These are phyloP conservation scores for Chaetomiaceae sp. DNA, from an alignment of 2,329 filamentous ascomycete genomes.

Conservation along the genomic window DNA sequence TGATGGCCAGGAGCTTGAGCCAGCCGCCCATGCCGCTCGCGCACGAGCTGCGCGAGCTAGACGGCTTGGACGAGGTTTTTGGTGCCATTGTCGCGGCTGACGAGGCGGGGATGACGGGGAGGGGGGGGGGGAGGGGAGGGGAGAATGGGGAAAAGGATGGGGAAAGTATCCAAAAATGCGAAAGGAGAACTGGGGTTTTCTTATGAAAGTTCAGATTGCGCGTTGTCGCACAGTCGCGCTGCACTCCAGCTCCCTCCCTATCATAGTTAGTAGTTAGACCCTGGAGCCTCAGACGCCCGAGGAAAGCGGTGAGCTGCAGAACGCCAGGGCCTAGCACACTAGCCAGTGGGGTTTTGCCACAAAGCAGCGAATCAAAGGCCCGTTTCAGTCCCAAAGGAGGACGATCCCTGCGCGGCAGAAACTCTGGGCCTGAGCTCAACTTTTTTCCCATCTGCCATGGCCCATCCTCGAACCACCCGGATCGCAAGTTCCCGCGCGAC, in stretches of 20 bases:
- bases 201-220: conserved; percentile 2
- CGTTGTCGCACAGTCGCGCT: background rate
- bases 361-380: conserved; percentile 1
- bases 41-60: conserved; percentile 10
- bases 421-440: background rate
- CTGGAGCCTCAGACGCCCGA: background rate
- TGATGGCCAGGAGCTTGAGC: conserved; percentile 48
- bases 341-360: background rate
- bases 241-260: background rate
- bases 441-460: conserved; percentile 8
- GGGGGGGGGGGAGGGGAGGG: background rate
- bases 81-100: conserved; percentile 22
- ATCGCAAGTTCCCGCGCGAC: conserved; percentile 12
- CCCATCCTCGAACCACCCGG: conserved; percentile 18
- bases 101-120: background rate
- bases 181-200: background rate
- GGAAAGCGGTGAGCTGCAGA: conserved; percentile 13
- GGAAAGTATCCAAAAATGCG: background rate
- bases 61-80: conserved; percentile 17
- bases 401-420: conserved; percentile 16
- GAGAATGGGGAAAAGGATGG: background rate
- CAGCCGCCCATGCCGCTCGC: conserved; percentile 8
- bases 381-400: background rate
- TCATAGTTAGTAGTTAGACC: too few relatives aligned
- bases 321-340: background rate